Conservation (phyloP, 2,329 filamentous ascomycete genomes). For the Pyrenochaeta sp. region DNA sequence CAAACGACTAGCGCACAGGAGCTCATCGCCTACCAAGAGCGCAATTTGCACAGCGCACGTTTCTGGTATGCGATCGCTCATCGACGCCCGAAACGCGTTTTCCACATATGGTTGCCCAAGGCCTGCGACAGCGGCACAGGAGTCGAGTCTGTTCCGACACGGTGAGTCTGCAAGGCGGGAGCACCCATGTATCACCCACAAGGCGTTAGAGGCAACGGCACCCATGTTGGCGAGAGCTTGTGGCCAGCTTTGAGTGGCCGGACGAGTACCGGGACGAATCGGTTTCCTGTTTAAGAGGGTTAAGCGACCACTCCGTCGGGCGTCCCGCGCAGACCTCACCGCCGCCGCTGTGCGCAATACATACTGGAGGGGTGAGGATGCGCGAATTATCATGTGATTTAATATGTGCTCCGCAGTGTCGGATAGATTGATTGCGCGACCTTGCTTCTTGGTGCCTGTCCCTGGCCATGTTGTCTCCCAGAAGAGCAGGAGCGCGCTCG, state of each 20-base stretch:
- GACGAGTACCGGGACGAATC: slow-evolving; percentile 7
- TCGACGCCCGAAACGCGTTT: slow-evolving; percentile 5
- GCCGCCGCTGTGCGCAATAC: slow-evolving; percentile 34
- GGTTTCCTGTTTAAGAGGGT: slow-evolving; percentile 23
- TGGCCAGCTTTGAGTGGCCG: slow-evolving; percentile 25
- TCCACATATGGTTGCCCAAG: slow-evolving; percentile 1
- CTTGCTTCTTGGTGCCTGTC: slow-evolving; percentile 4
- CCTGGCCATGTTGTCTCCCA: slow-evolving; percentile 11
- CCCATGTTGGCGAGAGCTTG: slow-evolving; percentile 18
- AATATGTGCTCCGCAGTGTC: slow-evolving; percentile 9
- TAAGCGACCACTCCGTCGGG: slow-evolving; percentile 25
- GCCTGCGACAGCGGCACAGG: slow-evolving; percentile 8
- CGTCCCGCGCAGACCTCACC: slow-evolving; percentile 28
- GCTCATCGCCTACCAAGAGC: slow-evolving; percentile 9
- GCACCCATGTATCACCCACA: slow-evolving; percentile 21
- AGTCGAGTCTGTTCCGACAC: slow-evolving; percentile 20
- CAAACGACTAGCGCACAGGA: slow-evolving; percentile 10
- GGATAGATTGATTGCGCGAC: slow-evolving; percentile 11
- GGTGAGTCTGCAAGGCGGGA: slow-evolving; percentile 31
- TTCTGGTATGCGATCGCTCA: slow-evolving; percentile 9
- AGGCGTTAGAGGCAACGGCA: slow-evolving; percentile 20
- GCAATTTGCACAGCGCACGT: slow-evolving; percentile 19
- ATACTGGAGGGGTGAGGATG: slow-evolving; percentile 9
- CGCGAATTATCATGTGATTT: slow-evolving; percentile 30
- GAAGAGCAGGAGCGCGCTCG: slow-evolving; percentile 3